A percentile compares a stretch with the other conserved stretches of the same genome.
phyloP scores from a whole-genome alignment of 2,329 filamentous ascomycete genomes.

The Fusarium sp. region DNA sequence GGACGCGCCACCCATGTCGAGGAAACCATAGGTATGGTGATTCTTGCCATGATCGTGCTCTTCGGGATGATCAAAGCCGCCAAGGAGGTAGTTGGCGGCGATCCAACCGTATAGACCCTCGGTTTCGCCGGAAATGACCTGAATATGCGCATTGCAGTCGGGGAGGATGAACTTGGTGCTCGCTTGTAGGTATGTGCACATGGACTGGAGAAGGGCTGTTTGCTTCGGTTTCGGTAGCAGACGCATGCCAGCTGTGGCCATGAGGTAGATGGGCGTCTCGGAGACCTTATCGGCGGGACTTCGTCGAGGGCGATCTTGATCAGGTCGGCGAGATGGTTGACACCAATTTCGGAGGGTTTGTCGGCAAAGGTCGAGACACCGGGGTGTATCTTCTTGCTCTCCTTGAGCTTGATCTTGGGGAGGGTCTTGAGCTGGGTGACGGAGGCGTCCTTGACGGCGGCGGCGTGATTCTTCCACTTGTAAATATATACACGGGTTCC shows the following conservation, averaged over 20 bases:
- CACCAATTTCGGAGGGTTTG: slow-evolving; percentile 79
- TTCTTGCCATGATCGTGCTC: slow-evolving; percentile 84
- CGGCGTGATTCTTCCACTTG: slow-evolving; percentile 84
- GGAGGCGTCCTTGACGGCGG: slow-evolving; percentile 67
- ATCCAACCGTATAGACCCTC: slow-evolving; percentile 98
- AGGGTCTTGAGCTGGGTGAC: slow-evolving; percentile 68
- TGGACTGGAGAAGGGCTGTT: slow-evolving; percentile 76
- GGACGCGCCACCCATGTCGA: slow-evolving; percentile 98
- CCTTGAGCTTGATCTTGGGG: slow-evolving; percentile 85
- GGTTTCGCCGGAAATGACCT: slow-evolving; percentile 95
- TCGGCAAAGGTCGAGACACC: slow-evolving; percentile 92
- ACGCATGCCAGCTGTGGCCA: slow-evolving; percentile 96
- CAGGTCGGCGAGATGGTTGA: slow-evolving; percentile 82
- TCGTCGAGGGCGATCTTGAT: slow-evolving; percentile 84
- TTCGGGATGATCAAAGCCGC: slow-evolving; percentile 84
- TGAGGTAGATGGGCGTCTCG: slow-evolving; percentile 92
- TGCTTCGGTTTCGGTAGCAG: slow-evolving; percentile 82
- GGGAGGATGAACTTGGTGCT: slow-evolving; percentile 86
- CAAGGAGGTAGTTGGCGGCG: slow-evolving; percentile 93
- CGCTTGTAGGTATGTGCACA: slow-evolving; percentile 84
- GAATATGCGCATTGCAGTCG: slow-evolving; percentile 90
- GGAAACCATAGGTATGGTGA: slow-evolving; percentile 95
- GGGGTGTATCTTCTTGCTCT: slow-evolving; percentile 93
- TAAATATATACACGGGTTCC: slow-evolving; percentile 96
- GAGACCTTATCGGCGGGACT: slow-evolving; percentile 79